Conservation (phyloP, 257 asterid genomes). For the Solanum chilense region DNA sequence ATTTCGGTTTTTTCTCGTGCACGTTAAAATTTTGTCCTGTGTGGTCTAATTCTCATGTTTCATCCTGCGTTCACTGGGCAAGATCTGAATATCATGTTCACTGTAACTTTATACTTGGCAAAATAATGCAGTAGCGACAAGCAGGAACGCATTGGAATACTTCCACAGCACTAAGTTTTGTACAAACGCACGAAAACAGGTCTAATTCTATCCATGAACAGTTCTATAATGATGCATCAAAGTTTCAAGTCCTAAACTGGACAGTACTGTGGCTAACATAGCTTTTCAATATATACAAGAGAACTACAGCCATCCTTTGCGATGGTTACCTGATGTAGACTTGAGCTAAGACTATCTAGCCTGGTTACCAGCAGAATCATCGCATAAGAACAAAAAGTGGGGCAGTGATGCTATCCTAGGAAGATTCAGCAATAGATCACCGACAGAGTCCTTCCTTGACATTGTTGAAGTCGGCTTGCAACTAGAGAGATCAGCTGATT, state of each 20-base stretch:
- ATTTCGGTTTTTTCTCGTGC: not conserved
- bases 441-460: slow-evolving; percentile 85
- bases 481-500: slow-evolving; percentile 11
- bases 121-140: not conserved
- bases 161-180: not conserved
- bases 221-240: not conserved
- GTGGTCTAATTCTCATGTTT: not conserved
- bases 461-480: slow-evolving; percentile 29
- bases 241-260: not conserved
- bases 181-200: not conserved
- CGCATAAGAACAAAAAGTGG: slow-evolving; percentile 67
- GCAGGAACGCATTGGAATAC: not conserved
- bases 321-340: not conserved
- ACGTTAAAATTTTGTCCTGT: not conserved
- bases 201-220: not conserved
- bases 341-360: slow-evolving; percentile 29
- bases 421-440: slow-evolving; percentile 64
- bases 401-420: slow-evolving; percentile 95
- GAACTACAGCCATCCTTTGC: not conserved
- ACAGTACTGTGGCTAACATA: not conserved
- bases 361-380: slow-evolving; percentile 42
- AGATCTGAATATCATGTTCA: not conserved
- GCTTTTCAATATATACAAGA: slow-evolving; percentile 1
- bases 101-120: not conserved
- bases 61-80: not conserved